These are phyloP conservation scores for Harringtonia lauricola DNA, from an alignment of 2,329 filamentous ascomycete species.

Conservation along the genomic window DNA sequence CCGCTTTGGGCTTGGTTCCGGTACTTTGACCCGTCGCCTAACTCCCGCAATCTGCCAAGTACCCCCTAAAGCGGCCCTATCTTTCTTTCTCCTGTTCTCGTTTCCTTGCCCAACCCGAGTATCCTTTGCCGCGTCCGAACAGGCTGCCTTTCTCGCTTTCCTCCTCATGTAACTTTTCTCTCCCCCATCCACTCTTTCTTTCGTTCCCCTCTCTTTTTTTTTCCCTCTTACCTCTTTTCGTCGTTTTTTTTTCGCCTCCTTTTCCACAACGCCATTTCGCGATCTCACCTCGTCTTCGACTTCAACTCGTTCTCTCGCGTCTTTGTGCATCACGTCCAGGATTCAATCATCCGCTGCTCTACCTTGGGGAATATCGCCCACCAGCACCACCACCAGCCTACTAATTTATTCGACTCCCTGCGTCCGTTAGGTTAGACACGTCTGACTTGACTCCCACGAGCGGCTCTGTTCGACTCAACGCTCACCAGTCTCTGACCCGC, in stretches of 20 bases:
- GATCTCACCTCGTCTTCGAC: background rate
- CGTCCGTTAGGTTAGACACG: too few species aligned
- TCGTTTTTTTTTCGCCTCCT: background rate
- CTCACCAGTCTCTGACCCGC: too few species aligned
- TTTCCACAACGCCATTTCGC: background rate
- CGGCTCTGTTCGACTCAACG: too few species aligned
- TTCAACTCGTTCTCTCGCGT: background rate
- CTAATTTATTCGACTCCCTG: too few species aligned
- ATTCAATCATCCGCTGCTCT: too few species aligned
- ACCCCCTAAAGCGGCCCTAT: slow-evolving; percentile 4
- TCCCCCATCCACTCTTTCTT: background rate
- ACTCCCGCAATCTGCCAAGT: slow-evolving; percentile 7
- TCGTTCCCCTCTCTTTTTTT: slow-evolving; percentile 2
- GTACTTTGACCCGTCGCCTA: slow-evolving; percentile 3
- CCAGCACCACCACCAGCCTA: too few species aligned
- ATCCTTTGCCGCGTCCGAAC: slow-evolving; percentile 7
- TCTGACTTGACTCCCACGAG: too few species aligned
- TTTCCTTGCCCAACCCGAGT: slow-evolving; percentile 1
- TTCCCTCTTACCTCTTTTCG: slow-evolving; percentile 2
- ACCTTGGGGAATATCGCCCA: too few species aligned
- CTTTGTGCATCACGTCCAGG: too few species aligned
- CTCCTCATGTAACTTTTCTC: background rate
- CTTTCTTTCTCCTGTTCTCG: slow-evolving; percentile 3
- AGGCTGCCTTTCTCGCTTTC: background rate
- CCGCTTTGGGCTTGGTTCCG: background rate